Base-by-base conservation (phyloP, 1,284 basidiomycete species). In the Ceratobasidium sp. region DNA sequence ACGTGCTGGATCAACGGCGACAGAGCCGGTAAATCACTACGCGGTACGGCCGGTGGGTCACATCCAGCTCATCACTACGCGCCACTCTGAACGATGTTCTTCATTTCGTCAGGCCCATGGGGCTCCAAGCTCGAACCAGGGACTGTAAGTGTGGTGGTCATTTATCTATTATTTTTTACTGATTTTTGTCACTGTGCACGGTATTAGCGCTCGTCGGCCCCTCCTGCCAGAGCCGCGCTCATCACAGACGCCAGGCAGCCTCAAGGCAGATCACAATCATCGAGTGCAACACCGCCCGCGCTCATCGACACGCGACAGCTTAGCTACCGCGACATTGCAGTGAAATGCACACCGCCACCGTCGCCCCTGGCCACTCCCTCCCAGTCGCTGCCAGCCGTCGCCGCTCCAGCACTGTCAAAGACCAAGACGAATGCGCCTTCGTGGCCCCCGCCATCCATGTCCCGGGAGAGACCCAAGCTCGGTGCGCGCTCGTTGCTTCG, bases 121-220 rank as follows among this genome's bases (percentile, higher is more conserved):
- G 60, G 41, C 6, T 48, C 45, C 28, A 45, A 32, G 26, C 60
- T 62, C 26, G 41, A 21, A 16, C 28, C 60, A 32, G 30, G 23
- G 3, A 8, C 39, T 26, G 60, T 62, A 23, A 4, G 60, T 62
- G 8, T 28, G 14, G 55, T 18, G 43, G n/a, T 39, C 14, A 53
- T 58, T 36, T 62, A 12, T 46, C 16, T 30, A 5, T 28, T 32
- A 14, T 14, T 48, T 53, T 30, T 14, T 4, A 9, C 30, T 30
- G 26, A 53, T 53, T 53, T 30, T 53, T 18, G 26, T 30, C 55
- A 39, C 21, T n/a, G 55, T 12, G 16, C 55, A 39, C 39, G 18
- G 55, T 58, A 23, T 41, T 62, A 62, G 60, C 60, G 60, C 60
- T 30, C 60, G 43, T 62, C 60, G 60, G 26, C n/a, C n/a, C n/a